Base-by-base conservation (phyloP, 352 stramenopile species). In the Phytopythium delawarense region DNA sequence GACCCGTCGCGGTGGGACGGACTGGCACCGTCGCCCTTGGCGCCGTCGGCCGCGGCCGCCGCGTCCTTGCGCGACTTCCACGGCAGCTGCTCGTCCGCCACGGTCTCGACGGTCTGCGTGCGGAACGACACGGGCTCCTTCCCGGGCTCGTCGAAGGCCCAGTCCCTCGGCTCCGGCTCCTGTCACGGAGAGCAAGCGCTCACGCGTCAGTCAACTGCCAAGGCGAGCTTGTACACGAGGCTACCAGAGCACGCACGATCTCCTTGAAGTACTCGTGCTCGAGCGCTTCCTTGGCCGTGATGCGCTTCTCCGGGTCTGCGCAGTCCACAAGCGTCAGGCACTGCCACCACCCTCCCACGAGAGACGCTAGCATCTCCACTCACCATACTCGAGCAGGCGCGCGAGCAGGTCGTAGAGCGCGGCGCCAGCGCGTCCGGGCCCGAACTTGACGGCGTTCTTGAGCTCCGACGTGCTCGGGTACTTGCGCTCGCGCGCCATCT, bases 231-330 rank as follows among this genome's bases (percentile, higher is more conserved):
- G n/a, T n/a, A n/a, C n/a, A n/a, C n/a, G n/a, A n/a, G n/a, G n/a
- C n/a, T n/a, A n/a, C 45, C 21, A 15, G 4, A 25, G 12, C 1
- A 72, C 79, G 61, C 72, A 93, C 86, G 64, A 92, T 96, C 30
- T 96, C 78, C 65, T 83, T 91, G 63, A 98, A 98, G 64, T 98
- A 98, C 62, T 92, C 74, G 74, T 98, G 92, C 48, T 97, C 80
- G 13, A 98, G 66, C 39, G 96, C 96, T 60, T 97, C 80, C 50
- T 92, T 87, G 5, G 93, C 94, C 32, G 84, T 96, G 62, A 98
- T 96, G 30, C 96, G 85, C 39, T 89, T 79, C 64, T 86, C 79
- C 37, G 94, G 94, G 72, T 98, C 87, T 84, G 81, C 48, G 13
- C 63, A 44, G 40, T 37, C 34, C 57, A 20, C 12, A 45, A 6